Conservation (phyloP, 164 flowering plant genomes). For the Vitis cinerea region DNA sequence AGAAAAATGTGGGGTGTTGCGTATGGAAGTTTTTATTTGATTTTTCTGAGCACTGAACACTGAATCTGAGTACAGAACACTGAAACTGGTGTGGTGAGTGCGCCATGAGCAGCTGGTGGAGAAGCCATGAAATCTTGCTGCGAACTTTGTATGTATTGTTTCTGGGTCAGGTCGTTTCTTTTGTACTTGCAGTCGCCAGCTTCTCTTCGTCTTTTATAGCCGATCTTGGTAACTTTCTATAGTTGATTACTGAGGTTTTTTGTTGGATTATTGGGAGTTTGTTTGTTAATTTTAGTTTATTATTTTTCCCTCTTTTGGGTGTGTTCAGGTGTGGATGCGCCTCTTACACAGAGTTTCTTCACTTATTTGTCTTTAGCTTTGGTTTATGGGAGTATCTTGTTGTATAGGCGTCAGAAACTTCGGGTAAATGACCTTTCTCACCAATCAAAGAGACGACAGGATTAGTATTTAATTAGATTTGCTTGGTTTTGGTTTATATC, state of each 20-base stretch:
- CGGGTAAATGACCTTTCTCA: conserved; percentile 30
- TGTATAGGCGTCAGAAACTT: conserved; percentile 49
- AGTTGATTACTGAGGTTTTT: not conserved
- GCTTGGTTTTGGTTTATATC: no score
- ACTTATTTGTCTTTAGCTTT: conserved; percentile 50
- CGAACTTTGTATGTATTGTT: conserved; percentile 24
- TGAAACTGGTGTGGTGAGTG: not conserved
- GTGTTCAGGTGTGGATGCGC: conserved; percentile 64
- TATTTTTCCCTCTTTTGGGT: not conserved
- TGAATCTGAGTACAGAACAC: no score
- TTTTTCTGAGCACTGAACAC: no score
- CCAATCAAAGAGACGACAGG: no score
- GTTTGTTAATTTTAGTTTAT: not conserved
- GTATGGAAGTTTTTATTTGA: no score
- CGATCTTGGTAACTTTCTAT: conserved; percentile 33
- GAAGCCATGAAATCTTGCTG: conserved; percentile 15
- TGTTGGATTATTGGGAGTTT: not conserved
- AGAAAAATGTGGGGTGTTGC: no score
- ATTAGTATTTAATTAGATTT: no score
- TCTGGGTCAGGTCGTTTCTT: conserved; percentile 62
- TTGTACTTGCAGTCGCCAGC: conserved; percentile 41
- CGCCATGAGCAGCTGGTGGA: conserved; percentile 27
- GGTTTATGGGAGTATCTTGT: conserved; percentile 61
- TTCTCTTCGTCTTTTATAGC: conserved; percentile 59
- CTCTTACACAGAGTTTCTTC: conserved; percentile 60